phyloP scores from a whole-genome alignment of 2,329 filamentous ascomycete species.

The Fusarium devonianum region DNA sequence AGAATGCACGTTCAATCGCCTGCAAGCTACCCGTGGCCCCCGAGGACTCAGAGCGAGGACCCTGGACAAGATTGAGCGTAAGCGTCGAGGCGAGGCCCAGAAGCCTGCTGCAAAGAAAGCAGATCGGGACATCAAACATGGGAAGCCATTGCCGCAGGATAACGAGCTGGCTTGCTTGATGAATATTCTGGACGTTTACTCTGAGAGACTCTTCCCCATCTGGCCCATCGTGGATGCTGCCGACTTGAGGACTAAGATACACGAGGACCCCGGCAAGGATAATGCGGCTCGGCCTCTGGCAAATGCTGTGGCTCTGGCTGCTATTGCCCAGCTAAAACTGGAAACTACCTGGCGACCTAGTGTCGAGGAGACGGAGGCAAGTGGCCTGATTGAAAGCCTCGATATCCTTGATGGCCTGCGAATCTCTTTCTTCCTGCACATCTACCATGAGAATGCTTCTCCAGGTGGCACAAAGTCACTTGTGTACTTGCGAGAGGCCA shows the following conservation, averaged over 20 bases:
- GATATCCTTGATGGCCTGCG: slow-evolving; percentile 52
- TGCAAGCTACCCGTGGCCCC: slow-evolving; percentile 54
- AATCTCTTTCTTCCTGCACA: slow-evolving; percentile 59
- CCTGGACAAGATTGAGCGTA: slow-evolving; percentile 49
- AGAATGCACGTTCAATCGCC: slow-evolving; percentile 58
- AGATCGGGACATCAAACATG: slow-evolving; percentile 2
- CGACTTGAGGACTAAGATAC: slow-evolving; percentile 49
- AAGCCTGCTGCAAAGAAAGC: slow-evolving; percentile 15
- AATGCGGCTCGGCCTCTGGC: slow-evolving; percentile 51
- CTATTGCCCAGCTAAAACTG: slow-evolving; percentile 57
- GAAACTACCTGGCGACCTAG: slow-evolving; percentile 41
- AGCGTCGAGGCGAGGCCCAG: slow-evolving; percentile 20
- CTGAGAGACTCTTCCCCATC: slow-evolving; percentile 58
- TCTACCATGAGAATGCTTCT: slow-evolving; percentile 58
- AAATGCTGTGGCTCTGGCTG: slow-evolving; percentile 55
- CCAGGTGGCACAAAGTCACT: slow-evolving; percentile 56
- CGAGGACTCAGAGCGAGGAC: slow-evolving; percentile 55
- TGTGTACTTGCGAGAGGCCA: slow-evolving; percentile 57
- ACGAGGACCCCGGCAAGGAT: slow-evolving; percentile 41
- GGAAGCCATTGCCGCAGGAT: slow-evolving; percentile 18
- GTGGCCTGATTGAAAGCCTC: slow-evolving; percentile 40
- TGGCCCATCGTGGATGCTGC: slow-evolving; percentile 59
- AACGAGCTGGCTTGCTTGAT: slow-evolving; percentile 41
- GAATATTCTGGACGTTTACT: slow-evolving; percentile 52
- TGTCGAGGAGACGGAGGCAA: slow-evolving; percentile 40